Evolutionary conservation across 2,329 filamentous ascomycete species (phyloP), one percentile per base, ranked within the genome.

Genomic region (Fusarium denticulatum): DNA sequence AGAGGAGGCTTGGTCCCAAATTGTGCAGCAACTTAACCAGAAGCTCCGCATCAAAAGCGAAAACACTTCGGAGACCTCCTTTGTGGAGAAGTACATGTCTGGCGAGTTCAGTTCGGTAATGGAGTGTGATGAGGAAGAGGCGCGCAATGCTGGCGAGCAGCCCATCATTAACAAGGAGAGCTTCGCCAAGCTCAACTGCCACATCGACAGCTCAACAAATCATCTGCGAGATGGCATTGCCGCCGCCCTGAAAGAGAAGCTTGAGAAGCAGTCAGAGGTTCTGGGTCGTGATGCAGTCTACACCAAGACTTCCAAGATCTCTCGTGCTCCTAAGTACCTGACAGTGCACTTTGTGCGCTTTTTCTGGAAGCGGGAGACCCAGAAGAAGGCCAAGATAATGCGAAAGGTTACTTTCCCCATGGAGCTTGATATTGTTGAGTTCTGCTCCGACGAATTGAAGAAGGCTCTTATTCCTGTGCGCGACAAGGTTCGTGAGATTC

Each of bases 381-480:
- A 97, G 83, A 98, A 98, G 87, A 99, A 99, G 88, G 95, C 96
- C 75, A 99, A 99, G 88, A 99, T 99, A 78, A 96, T 99, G 94
- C 94, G 95, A 81, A 99, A 98, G 85, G 96, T 99, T 64, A 96
- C 94, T 0, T 99, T 99, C 81, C 96, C 96, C 12, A 91, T 94
- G 57, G 96, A 99, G 83, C 86, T 99, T 39, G 96, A 99, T 79
- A 91, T 94, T 43, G 91, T 97, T 28, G 96, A 99, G 81, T 98
- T 97, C 83, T 99, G 96, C 83, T 96, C 95, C 18, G 95, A 98
- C 32, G 92, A 96, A 60, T 87, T 99, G 71, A 93, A 91, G 82
- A 92, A 92, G 80, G 90, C 93, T 76, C 88, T 99, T 49, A 86
- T 98, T 52, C 97, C 96, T 3, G 92, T 99, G n/a, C 91, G 96